Evolutionary conservation across 2,329 filamentous ascomycete species (phyloP).

Genomic region (Bretziella fagacearum): DNA sequence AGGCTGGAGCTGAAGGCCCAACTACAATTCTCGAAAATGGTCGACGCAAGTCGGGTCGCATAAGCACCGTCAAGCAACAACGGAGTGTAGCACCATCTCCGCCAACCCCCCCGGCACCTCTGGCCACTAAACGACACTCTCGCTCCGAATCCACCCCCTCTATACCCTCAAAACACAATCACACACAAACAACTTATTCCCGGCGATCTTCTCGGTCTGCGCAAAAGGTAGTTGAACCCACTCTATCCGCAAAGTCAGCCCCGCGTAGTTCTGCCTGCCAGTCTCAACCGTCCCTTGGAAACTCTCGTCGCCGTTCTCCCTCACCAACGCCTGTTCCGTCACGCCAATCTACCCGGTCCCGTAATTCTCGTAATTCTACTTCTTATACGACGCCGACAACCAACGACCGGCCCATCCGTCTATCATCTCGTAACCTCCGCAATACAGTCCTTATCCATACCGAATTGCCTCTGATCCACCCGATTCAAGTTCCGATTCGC

Average conservation of each 20-base stretch:
- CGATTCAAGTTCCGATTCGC: conserved; percentile 36
- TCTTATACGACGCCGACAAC: neutral
- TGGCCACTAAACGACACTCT: too few relatives aligned
- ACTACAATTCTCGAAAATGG: conserved; percentile 68
- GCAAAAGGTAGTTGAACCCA: neutral
- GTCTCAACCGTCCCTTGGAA: neutral
- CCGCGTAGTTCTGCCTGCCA: conserved; percentile 6
- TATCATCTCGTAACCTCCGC: conserved; percentile 21
- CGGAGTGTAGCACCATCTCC: neutral
- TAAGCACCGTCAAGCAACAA: conserved; percentile 30
- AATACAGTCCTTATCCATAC: conserved; percentile 7
- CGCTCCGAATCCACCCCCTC: neutral
- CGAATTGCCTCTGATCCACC: conserved; percentile 40
- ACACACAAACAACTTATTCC: neutral
- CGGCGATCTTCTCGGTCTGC: neutral
- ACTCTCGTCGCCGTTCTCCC: conserved; percentile 18
- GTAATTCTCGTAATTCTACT: conserved; percentile 19
- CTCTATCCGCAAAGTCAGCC: neutral
- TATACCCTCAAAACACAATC: neutral
- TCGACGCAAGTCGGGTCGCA: conserved; percentile 47
- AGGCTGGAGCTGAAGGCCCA: conserved; percentile 65
- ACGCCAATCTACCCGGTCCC: conserved; percentile 23
- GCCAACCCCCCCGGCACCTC: neutral
- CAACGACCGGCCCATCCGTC: neutral
- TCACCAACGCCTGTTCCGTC: conserved; percentile 20